Evolutionary conservation across 495 filamentous ascomycete species (phyloP).

Genomic region (Podospora appendiculata): DNA sequence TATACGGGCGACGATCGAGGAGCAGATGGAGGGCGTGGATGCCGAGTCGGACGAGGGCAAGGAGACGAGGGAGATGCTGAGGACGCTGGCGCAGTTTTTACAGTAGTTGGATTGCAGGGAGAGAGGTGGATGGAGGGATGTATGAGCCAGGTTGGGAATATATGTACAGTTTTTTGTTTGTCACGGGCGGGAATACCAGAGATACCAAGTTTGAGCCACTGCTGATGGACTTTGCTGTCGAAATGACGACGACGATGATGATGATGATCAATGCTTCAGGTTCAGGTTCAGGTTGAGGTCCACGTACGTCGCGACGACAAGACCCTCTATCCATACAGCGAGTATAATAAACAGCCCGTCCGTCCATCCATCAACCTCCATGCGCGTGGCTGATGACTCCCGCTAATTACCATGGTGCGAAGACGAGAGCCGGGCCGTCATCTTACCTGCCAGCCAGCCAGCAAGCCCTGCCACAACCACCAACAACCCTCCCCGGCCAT

Average conservation of each 20-base stretch:
- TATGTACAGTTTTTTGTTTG: conserved; percentile 1
- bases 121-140: not conserved
- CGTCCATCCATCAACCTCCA: not conserved
- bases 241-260: not conserved
- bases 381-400: no score
- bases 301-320: not conserved
- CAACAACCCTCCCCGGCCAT: no score
- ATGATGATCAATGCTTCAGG: not conserved
- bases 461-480: not conserved
- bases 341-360: not conserved
- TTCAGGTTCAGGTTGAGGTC: not conserved
- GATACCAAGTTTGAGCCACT: conserved; percentile 10
- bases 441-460: not conserved
- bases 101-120: conserved; percentile 18
- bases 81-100: conserved; percentile 55
- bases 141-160: not conserved
- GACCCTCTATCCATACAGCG: not conserved
- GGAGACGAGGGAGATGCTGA: conserved; percentile 63
- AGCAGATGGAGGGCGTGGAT: conserved; percentile 59
- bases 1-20: conserved; percentile 57
- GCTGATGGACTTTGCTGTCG: no score
- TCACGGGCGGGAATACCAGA: conserved; percentile 4
- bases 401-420: no score
- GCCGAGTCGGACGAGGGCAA: conserved; percentile 45
- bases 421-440: no score